Evolutionary conservation across 1,139 yeast species (phyloP), one percentile per base, ranked within the genome.

Genomic region (Petasospora fabianii): DNA sequence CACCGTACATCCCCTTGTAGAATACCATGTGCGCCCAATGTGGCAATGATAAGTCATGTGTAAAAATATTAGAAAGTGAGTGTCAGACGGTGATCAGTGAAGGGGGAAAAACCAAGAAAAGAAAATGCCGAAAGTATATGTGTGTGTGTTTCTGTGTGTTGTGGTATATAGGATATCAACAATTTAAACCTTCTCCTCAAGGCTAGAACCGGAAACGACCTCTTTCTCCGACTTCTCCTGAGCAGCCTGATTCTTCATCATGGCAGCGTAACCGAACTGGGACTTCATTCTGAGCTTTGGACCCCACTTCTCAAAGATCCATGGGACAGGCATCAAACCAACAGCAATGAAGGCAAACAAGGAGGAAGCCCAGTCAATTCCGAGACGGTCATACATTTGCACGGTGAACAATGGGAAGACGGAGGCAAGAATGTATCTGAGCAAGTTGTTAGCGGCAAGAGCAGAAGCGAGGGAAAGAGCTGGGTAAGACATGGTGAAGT

Each of bases 301-400:
- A 18, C 86, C 92, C 64, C 70, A 77, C 35, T 60, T 65, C 38
- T 67, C 71, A 54, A 79, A 79, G 17, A 69, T 44, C 77, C 77
- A 83, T 20, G 94, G 94, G 37, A 84, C 80, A 12, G 84, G 77
- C 32, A 80, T 64, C 82, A 84, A 73, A 0, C 77, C 85, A 47
- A 83, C 63, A 6, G 86, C 75, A 53, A 84, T 70, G 50, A 84
- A 81, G 1, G 84, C 94, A 59, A 83, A 78, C 24, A 82, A 61
- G 51, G 88, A 80, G 48, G 84, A 72, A 11, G 90, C 94, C 95
- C 94, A 84, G 53, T 77, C 84, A 45, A 82, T 73, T 24, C 69
- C 84, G 53, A 84, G 61, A 32, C 71, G 75, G 22, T 71, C 61
- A 59, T 82, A 81, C 94, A 84, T 84, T 58, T 83, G 92, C 17